Percentiles rank a stretch among this genome's conserved stretches.
These are phyloP conservation scores for Cutaneotrichosporon curvatum DNA, from an alignment of 1,284 basidiomycete species.

Conservation along the genomic window DNA sequence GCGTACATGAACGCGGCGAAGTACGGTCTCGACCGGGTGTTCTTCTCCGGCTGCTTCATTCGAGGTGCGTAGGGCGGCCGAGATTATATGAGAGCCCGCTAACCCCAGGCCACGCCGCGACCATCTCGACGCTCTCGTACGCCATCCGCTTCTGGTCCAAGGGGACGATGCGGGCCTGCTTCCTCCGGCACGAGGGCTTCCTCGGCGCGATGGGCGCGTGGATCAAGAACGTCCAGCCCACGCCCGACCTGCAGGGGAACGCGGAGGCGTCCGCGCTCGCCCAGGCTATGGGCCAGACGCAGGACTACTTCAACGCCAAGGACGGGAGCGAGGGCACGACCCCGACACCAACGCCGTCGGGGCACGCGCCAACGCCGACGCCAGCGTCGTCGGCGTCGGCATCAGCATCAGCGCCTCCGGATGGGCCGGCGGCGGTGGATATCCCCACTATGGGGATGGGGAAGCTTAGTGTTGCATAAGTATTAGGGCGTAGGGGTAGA, in stretches of 20 bases:
- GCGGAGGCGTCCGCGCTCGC: neutral
- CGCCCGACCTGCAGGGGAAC: neutral
- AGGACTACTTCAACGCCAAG: too few species aligned
- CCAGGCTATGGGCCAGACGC: too few species aligned
- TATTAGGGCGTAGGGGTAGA: too few species aligned
- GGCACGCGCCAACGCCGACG: neutral
- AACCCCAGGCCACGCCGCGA: constrained; percentile 81
- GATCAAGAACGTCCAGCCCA: constrained; percentile 76
- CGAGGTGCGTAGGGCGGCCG: constrained; percentile 66
- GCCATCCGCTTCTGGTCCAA: constrained; percentile 99
- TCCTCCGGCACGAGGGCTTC: constrained; percentile 97
- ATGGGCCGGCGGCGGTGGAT: neutral
- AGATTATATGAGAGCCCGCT: too few species aligned
- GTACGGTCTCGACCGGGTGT: constrained; percentile 92
- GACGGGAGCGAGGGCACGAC: too few species aligned
- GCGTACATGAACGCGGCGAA: constrained; percentile 99
- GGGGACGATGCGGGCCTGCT: constrained; percentile 91
- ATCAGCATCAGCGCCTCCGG: neutral
- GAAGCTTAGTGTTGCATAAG: neutral
- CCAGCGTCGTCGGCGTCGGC: neutral
- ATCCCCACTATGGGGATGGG: neutral
- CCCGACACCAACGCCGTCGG: neutral
- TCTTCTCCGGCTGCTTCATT: constrained; percentile 99
- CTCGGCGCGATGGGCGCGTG: constrained; percentile 89
- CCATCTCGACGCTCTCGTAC: constrained; percentile 94